Percentiles rank a stretch among this genome's conserved stretches.
Conservation (phyloP, 306 rosid genomes). For the Malus fusca region DNA sequence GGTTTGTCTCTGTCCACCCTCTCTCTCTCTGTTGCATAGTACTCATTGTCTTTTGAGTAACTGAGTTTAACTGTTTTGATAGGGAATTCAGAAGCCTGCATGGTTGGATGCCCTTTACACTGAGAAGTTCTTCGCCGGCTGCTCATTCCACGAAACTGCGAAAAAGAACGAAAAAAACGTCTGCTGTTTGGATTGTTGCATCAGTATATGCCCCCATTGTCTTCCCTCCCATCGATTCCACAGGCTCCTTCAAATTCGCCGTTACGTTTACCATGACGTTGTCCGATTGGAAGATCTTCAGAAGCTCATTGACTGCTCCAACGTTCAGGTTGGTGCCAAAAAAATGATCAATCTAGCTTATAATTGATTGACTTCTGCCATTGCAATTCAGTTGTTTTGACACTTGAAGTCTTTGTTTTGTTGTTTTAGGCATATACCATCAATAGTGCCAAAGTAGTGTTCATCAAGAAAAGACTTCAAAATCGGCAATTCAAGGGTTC, state of each 20-base stretch:
- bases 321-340: conserved; percentile 59
- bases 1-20: conserved; percentile 32
- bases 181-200: conserved; percentile 90
- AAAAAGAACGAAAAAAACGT: conserved; percentile 95
- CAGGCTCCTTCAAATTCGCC: conserved; percentile 94
- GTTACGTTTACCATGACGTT: conserved; percentile 91
- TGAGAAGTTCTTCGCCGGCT: conserved; percentile 73
- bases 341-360: background rate
- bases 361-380: background rate
- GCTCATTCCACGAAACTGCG: conserved; percentile 65
- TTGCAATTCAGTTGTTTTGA: background rate
- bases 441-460: conserved; percentile 94
- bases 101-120: conserved; percentile 93
- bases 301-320: conserved; percentile 84
- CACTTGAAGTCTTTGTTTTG: background rate
- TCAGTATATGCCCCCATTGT: conserved; percentile 91
- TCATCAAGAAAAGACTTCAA: conserved; percentile 94
- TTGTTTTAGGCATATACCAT: conserved; percentile 69
- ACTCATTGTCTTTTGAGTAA: conserved; percentile 6
- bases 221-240: conserved; percentile 82
- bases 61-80: background rate
- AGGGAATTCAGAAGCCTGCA: conserved; percentile 90
- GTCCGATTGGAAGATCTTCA: conserved; percentile 93
- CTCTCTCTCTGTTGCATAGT: background rate
- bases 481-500: conserved; percentile 96